Base-by-base conservation (phyloP, 768 basidiomycete genomes). In the Chalciporus pseudorubinellus region DNA sequence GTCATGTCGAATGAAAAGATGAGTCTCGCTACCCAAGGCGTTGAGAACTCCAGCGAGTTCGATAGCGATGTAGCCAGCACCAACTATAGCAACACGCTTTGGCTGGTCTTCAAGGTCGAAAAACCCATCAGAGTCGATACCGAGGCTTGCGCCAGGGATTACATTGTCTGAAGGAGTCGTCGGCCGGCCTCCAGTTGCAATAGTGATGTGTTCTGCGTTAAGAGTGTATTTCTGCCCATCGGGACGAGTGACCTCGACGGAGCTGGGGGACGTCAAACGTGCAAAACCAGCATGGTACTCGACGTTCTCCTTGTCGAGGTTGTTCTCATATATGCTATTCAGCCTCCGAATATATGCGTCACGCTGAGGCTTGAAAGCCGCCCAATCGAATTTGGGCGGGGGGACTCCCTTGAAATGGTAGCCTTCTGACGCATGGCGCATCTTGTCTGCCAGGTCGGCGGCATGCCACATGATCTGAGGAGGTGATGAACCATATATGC, bases 61-160 rank as follows among this genome's bases (percentile, higher is more conserved):
- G 55, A 98, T 91, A 16, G 94, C 94, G 59, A 99, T 98, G 69
- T 99, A 99, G 1, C 97, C 97, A 13, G 97, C 97, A 41, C 97
- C 97, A 39, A 98, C 85, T 48, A 98, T 87, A 3, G 87, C 95
- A 26, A 97, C 94, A 51, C 93, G 83, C 71, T 87, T 91, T 9
- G 97, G 97, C 68, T 95, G 93, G 46, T 87, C 80, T 58, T 83
- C 83, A 40, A 99, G 82, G 40, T 84, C 91, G 62, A 99, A 99
- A 77, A 99, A 99, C 3, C 94, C 95, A 68, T 99, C 97, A 9
- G 92, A 95, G 71, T 86, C 77, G 58, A 92, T 95, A 22, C 95
- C 97, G 39, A 90, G 79, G 34, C 84, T 85, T 9, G 95, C 94
- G 34, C 97, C 97, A 24, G 94, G 92, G 52, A 98, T 87, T 33